Evolutionary conservation across 1,284 basidiomycete genomes (phyloP), one percentile per base, ranked within the genome.

Genomic region (Takashimella tepidaria): DNA sequence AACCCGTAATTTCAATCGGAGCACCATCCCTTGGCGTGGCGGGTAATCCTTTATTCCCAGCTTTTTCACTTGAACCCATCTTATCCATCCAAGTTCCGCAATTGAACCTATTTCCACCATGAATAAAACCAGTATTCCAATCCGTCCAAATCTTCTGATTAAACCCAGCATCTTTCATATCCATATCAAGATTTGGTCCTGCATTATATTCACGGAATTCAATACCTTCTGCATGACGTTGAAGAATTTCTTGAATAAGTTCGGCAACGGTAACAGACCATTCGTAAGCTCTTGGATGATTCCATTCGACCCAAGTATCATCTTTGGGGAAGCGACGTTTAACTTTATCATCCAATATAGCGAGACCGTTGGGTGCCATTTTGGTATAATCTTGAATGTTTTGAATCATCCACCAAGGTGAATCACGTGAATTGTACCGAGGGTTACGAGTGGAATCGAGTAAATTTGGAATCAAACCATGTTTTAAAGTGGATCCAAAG

Each of bases 171-270:
- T 91, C 85, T 53, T 79, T 83, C 95, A 98, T 98, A 75, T 98
- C 75, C 83, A 84, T 86, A 73, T 98, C 95, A 31, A 98, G 83
- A 62, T 92, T 90, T 5, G 92, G 87, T 0, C 95, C 95, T 11
- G 95, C 95, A 46, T 98, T 96, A 77, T 97, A 82, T 77, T 98
- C 95, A 52, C 92, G 83, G 80, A 98, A 98, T 63, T 85, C 84
- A 66, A 98, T 97, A 10, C 95, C 95, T 47, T 82, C 78, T 2
- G 90, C 92, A 66, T 98, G 96, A 1, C 92, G 84, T 74, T 98
- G 92, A 19, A 98, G 76, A 53, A 98, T 88, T 75, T 98, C 96
- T 73, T 98, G 95, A 41, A 98, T 86, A 58, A 98, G 83, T 74
- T 98, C 93, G 5, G 92, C 90, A 26, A 98, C 77, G 1, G 87